Base-by-base conservation (phyloP, 208 protist genomes). In the Tritrichomonas musculus region DNA sequence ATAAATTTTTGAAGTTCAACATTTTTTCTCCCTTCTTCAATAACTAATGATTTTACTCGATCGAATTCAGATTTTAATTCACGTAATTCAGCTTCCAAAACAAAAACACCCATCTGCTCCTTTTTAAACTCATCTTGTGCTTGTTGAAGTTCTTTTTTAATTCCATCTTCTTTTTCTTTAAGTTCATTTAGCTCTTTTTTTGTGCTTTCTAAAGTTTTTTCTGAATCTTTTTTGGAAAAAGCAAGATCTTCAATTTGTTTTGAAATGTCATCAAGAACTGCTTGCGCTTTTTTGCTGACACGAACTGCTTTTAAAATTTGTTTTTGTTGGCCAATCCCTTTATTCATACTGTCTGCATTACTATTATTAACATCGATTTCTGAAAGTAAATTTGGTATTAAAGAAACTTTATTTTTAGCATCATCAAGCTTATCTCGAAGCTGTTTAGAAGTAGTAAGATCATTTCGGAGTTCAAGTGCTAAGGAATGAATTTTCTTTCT, bases 71-170 rank as follows among this genome's bases (percentile, higher is more conserved):
- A 88, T 88, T 57, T 53, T 17, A 88, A 36, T 57, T 88, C 77
- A 39, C 47, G 53, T 53, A 88, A 53, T 33, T 88, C 77, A 27
- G 77, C 41, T 60, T 88, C 77, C 0, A 88, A 11, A 22, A 57
- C 41, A 33, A 88, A 50, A 88, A 88, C 77, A 57, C 57, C n/a
- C 77, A 88, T 88, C 36, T 88, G 77, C n/a, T 88, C 47, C 9
- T 60, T 88, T 30, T 88, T 88, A 49, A 88, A 88, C 33, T 88
- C 47, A 14, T 44, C 77, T 57, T 88, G 14, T 27, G 77, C 77
- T 47, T 33, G 22, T 33, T 44, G 14, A 39, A 88, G 27, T 88
- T 88, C 41, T 39, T 39, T 27, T 88, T 88, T 88, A 11, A 88
- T 33, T 33, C 5, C 13, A 11, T 88, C n/a, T 57, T 88, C 77